A percentile compares a stretch with the other conserved stretches of the same genome.
phyloP scores from a whole-genome alignment of 1,284 basidiomycete genomes.

The Naganishia cerealis region DNA sequence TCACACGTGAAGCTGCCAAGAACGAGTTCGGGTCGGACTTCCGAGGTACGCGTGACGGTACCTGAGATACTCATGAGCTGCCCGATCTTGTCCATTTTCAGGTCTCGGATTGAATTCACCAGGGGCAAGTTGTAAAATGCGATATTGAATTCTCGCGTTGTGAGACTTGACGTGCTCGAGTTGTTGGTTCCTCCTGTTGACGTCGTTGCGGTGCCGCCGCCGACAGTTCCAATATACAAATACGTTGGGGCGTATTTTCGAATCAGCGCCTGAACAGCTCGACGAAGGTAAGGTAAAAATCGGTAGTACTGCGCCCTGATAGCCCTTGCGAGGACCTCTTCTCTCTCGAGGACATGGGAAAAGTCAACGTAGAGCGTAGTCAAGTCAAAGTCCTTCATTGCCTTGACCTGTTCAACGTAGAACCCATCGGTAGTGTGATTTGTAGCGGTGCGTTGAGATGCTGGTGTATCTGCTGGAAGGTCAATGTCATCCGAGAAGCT shows the following conservation, averaged over 20 bases:
- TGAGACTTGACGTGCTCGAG: constrained; percentile 61
- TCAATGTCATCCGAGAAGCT: constrained; percentile 80
- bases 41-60: constrained; percentile 94
- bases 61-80: constrained; percentile 90
- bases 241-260: constrained; percentile 86
- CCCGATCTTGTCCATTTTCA: constrained; percentile 89
- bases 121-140: constrained; percentile 96
- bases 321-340: constrained; percentile 87
- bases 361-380: constrained; percentile 97
- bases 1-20: constrained; percentile 92
- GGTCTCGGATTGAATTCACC: constrained; percentile 90
- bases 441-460: constrained; percentile 64
- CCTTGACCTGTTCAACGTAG: constrained; percentile 88
- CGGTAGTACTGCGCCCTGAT: constrained; percentile 94
- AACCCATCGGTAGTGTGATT: constrained; percentile 51
- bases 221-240: constrained; percentile 74
- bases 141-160: constrained; percentile 88
- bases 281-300: constrained; percentile 88
- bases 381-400: constrained; percentile 87
- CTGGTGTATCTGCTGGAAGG: constrained; percentile 73
- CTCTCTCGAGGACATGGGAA: constrained; percentile 80
- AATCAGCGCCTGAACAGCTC: constrained; percentile 85
- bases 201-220: constrained; percentile 9
- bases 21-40: constrained; percentile 92
- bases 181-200: constrained; percentile 9